These are phyloP conservation scores for Cicer arietinum DNA, from an alignment of 306 rosid genomes.

Conservation along the genomic window DNA sequence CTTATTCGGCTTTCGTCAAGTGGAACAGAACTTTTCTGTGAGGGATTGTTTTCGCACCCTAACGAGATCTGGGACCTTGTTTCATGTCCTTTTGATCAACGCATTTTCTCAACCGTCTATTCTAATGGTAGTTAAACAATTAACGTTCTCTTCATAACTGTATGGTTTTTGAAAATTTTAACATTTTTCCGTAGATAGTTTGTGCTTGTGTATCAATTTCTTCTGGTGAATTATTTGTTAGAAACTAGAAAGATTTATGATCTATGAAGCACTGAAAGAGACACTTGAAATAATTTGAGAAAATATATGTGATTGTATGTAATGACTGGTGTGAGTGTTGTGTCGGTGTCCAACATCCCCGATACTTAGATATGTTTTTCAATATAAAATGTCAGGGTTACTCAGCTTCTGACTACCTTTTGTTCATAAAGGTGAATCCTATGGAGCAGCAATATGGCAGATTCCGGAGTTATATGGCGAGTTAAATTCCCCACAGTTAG, in stretches of 20 bases:
- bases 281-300: too few species aligned
- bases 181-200: slow-evolving; percentile 4
- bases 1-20: slow-evolving; percentile 89
- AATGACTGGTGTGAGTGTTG: too few species aligned
- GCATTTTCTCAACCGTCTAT: slow-evolving; percentile 95
- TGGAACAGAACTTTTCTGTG: slow-evolving; percentile 90
- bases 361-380: too few species aligned
- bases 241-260: slow-evolving; percentile 26
- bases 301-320: too few species aligned
- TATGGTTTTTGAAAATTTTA: neutral
- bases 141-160: neutral
- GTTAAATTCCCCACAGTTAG: slow-evolving; percentile 90
- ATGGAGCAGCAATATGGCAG: slow-evolving; percentile 97
- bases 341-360: too few species aligned
- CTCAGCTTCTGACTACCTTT: slow-evolving; percentile 13
- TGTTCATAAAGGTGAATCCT: slow-evolving; percentile 77
- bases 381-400: too few species aligned
- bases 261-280: neutral
- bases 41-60: slow-evolving; percentile 96
- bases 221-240: slow-evolving; percentile 1
- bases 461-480: slow-evolving; percentile 96
- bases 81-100: slow-evolving; percentile 94
- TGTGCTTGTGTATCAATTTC: neutral
- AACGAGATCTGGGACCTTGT: slow-evolving; percentile 98
- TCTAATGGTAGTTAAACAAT: slow-evolving; percentile 64